Evolutionary conservation across 176 grass and related monocot species (phyloP).

Genomic region (Oryza brachyantha): DNA sequence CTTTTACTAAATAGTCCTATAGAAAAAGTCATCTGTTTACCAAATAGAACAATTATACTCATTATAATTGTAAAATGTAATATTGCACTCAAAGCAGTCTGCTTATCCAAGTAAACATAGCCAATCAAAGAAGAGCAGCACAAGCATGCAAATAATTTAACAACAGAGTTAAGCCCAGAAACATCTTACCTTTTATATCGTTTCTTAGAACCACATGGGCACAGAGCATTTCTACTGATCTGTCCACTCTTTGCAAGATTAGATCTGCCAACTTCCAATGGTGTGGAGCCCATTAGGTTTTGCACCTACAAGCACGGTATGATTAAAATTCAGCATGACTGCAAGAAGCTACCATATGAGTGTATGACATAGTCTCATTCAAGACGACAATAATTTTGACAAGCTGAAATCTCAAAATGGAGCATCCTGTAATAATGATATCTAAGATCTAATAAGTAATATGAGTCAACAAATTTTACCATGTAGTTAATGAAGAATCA

Average conservation of each 20-base stretch:
- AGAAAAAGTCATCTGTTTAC: no score
- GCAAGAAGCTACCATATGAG: conserved; percentile 1
- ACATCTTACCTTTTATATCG: conserved; percentile 82
- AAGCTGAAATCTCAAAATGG: neutral
- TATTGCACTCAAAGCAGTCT: neutral
- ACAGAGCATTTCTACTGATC: conserved; percentile 83
- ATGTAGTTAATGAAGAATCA: neutral
- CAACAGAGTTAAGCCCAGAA: neutral
- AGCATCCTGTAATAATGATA: conserved; percentile 1
- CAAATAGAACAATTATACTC: neutral
- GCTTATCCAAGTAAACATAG: neutral
- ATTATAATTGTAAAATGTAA: neutral
- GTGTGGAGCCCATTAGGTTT: conserved; percentile 82
- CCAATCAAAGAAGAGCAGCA: neutral
- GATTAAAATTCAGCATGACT: conserved; percentile 1
- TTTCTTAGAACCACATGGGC: conserved; percentile 84
- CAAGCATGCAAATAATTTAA: neutral
- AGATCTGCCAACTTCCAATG: conserved; percentile 51
- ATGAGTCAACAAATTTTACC: neutral
- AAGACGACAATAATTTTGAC: neutral
- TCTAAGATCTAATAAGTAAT: neutral
- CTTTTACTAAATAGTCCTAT: neutral
- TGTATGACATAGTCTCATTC: neutral
- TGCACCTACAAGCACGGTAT: conserved; percentile 52
- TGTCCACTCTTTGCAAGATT: conserved; percentile 83